Percentiles rank a stretch among this genome's conserved stretches.
Conservation (phyloP, 345 rosid genomes). For the Gossypium mustelinum region DNA sequence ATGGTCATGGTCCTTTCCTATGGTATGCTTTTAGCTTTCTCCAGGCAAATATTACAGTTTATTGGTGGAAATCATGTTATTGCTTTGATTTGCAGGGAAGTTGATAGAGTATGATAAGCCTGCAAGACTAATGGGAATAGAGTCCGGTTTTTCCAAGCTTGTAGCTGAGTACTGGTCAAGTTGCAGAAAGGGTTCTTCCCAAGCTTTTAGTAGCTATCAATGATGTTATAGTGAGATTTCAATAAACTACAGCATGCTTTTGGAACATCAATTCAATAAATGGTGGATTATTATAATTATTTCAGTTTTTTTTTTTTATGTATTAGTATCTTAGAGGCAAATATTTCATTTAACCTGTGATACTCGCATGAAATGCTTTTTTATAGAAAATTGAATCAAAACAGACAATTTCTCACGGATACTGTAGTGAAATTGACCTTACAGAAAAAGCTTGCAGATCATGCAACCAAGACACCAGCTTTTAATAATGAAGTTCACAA, state of each 20-base stretch:
- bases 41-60: not conserved
- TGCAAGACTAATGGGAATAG: slow-evolving; percentile 50
- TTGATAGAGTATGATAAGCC: slow-evolving; percentile 69
- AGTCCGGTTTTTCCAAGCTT: slow-evolving; percentile 65
- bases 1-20: slow-evolving; percentile 83
- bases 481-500: too few species aligned
- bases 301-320: too few species aligned
- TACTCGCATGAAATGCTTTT: too few species aligned
- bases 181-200: slow-evolving; percentile 40
- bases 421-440: slow-evolving; percentile 1
- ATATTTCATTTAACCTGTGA: too few species aligned
- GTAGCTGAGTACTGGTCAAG: slow-evolving; percentile 78
- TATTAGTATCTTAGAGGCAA: too few species aligned
- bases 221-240: not conserved
- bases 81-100: slow-evolving; percentile 36
- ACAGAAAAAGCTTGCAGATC: not conserved
- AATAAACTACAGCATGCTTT: too few species aligned
- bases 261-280: too few species aligned
- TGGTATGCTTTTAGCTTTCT: slow-evolving; percentile 31
- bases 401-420: not conserved
- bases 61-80: not conserved
- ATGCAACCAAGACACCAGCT: not conserved
- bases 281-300: too few species aligned
- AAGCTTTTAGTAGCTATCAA: not conserved
- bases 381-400: too few species aligned